Percentiles rank a stretch among this genome's conserved stretches.
Conservation (phyloP, 495 filamentous ascomycete genomes). For the Aspergillus homomorphus region DNA sequence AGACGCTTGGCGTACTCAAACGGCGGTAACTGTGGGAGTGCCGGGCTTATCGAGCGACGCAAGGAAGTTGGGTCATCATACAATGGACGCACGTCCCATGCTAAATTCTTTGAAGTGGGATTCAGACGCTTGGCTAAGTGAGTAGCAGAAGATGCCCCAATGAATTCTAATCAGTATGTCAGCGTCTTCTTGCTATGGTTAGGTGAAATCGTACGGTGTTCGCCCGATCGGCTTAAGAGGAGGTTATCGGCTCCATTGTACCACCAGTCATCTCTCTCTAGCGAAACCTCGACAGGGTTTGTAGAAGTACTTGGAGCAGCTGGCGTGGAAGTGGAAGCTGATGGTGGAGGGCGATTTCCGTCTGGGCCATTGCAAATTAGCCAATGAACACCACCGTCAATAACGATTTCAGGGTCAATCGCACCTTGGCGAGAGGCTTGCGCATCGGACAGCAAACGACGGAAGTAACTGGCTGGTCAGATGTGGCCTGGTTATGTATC, state of each 20-base stretch:
- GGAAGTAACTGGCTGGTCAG: conserved; percentile 25
- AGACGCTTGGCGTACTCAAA: conserved; percentile 44
- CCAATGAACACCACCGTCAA: not conserved
- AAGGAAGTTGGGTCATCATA: conserved; percentile 39
- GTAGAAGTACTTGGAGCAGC: conserved; percentile 11
- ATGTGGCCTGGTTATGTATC: not conserved
- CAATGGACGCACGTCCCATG: conserved; percentile 40
- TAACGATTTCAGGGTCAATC: not conserved
- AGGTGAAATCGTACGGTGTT: conserved; percentile 27
- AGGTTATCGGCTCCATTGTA: conserved; percentile 37
- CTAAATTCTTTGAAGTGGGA: conserved; percentile 32
- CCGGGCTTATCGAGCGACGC: conserved; percentile 24
- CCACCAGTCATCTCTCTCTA: conserved; percentile 42
- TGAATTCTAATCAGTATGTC: conserved; percentile 25
- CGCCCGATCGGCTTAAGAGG: conserved; percentile 36
- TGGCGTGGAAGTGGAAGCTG: conserved; percentile 12
- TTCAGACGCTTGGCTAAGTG: conserved; percentile 37
- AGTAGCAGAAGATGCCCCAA: conserved; percentile 34
- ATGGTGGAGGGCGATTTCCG: conserved; percentile 2
- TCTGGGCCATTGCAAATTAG: not conserved
- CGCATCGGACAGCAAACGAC: conserved; percentile 31
- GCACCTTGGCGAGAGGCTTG: conserved; percentile 14
- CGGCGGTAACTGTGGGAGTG: conserved; percentile 39
- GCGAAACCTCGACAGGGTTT: conserved; percentile 21
- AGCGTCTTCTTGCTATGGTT: not conserved